Percentiles rank a stretch among this genome's conserved stretches.
Evolutionary conservation across 2,329 filamentous ascomycete species (phyloP).

Genomic region (Hymenoscyphus repandus): DNA sequence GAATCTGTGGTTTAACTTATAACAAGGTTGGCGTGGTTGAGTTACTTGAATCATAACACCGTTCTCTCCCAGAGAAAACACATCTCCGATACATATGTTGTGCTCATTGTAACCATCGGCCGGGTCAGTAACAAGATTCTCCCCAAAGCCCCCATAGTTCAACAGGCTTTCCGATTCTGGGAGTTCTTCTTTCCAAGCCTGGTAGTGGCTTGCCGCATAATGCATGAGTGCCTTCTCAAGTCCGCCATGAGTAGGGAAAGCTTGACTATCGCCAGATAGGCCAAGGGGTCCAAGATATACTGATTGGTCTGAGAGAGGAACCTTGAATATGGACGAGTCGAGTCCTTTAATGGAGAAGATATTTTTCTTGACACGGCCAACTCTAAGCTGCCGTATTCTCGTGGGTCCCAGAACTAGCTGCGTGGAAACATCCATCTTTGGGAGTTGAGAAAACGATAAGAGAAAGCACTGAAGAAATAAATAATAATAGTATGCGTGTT

Average conservation of each 20-base stretch:
- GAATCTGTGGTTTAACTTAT: slow-evolving; percentile 63
- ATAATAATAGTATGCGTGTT: too few relatives aligned
- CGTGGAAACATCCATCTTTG: too few relatives aligned
- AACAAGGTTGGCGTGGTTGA: slow-evolving; percentile 58
- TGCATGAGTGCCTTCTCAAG: slow-evolving; percentile 36
- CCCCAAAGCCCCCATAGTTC: slow-evolving; percentile 53
- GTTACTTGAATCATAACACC: slow-evolving; percentile 47
- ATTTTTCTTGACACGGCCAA: neutral
- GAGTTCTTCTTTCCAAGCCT: slow-evolving; percentile 46
- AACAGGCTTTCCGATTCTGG: slow-evolving; percentile 47
- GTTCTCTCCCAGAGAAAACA: slow-evolving; percentile 40
- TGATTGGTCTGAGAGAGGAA: neutral
- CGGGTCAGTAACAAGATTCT: slow-evolving; percentile 52
- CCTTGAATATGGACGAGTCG: slow-evolving; percentile 1
- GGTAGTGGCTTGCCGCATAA: slow-evolving; percentile 57
- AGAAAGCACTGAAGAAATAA: too few relatives aligned
- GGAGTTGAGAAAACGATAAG: too few relatives aligned
- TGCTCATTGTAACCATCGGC: slow-evolving; percentile 47
- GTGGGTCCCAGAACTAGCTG: neutral
- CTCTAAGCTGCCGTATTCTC: neutral
- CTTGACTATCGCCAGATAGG: slow-evolving; percentile 10
- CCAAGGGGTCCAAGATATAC: slow-evolving; percentile 6
- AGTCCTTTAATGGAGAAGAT: neutral
- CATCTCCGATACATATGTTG: slow-evolving; percentile 59
- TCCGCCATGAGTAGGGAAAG: slow-evolving; percentile 42